Percentiles rank a stretch among this genome's conserved stretches.
Conservation (phyloP, 495 filamentous ascomycete species). For the Aspergillus nidulans region DNA sequence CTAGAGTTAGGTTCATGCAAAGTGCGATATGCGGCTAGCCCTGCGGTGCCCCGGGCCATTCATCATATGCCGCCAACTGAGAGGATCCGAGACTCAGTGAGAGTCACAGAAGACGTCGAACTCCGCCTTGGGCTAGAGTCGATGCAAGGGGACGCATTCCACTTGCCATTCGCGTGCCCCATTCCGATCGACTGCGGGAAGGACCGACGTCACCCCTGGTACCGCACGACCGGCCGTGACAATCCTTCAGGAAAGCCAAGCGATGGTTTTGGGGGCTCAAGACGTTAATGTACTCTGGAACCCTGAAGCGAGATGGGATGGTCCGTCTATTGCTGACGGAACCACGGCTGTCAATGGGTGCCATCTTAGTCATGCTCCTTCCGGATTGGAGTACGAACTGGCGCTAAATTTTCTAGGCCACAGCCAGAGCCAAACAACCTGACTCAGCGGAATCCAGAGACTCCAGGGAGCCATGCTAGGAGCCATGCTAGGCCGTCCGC, state of each 20-base stretch:
- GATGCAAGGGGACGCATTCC: background rate
- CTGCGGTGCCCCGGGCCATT: background rate
- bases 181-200: background rate
- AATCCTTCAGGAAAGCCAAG: background rate
- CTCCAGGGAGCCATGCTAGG: background rate
- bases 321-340: background rate
- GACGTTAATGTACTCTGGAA: too few relatives aligned
- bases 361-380: background rate
- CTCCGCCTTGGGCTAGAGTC: background rate
- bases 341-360: background rate
- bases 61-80: background rate
- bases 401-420: background rate
- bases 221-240: background rate
- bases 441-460: background rate
- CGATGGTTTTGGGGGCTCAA: background rate
- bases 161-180: background rate
- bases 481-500: background rate
- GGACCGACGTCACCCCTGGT: background rate
- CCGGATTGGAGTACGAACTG: background rate
- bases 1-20: background rate
- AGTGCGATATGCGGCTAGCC: background rate
- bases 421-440: background rate
- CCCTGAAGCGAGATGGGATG: background rate
- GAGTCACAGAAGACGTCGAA: background rate
- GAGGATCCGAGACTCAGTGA: background rate